Percentiles rank a stretch among this genome's conserved stretches.
phyloP scores from a whole-genome alignment of 768 basidiomycete genomes.

The Chlorophyllum brunneum region DNA sequence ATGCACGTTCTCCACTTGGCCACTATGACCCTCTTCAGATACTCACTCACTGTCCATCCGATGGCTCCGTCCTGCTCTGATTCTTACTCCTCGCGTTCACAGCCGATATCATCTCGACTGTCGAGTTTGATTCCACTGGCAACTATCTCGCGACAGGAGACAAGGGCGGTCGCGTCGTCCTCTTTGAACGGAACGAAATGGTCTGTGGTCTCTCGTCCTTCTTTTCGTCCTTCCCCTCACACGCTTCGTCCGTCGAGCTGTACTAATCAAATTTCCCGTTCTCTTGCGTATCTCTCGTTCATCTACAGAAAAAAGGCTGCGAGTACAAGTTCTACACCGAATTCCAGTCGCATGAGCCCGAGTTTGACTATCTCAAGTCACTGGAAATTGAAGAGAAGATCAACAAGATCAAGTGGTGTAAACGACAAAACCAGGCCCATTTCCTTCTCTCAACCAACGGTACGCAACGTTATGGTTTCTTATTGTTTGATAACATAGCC shows the following conservation, averaged over 20 bases:
- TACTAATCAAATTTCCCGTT: slow-evolving; percentile 4
- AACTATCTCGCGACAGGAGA: slow-evolving; percentile 99
- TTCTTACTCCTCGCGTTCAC: slow-evolving; percentile 21
- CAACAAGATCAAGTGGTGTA: slow-evolving; percentile 99
- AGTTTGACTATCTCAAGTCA: slow-evolving; percentile 99
- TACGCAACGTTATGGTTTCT: slow-evolving; percentile 30
- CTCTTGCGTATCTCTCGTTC: slow-evolving; percentile 16
- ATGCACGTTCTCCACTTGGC: slow-evolving; percentile 19
- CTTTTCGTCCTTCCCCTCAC: slow-evolving; percentile 16
- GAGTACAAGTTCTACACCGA: slow-evolving; percentile 99
- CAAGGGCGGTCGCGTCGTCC: slow-evolving; percentile 97
- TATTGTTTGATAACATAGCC: slow-evolving; percentile 11
- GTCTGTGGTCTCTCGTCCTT: slow-evolving; percentile 38
- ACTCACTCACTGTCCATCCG: neutral
- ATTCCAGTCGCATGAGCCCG: slow-evolving; percentile 99
- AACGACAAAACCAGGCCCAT: slow-evolving; percentile 94
- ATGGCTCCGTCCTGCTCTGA: slow-evolving; percentile 2
- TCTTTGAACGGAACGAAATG: slow-evolving; percentile 98
- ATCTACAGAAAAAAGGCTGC: slow-evolving; percentile 91
- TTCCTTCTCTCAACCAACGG: slow-evolving; percentile 97
- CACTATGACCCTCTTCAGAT: neutral
- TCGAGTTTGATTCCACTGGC: slow-evolving; percentile 99
- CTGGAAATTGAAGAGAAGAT: slow-evolving; percentile 99
- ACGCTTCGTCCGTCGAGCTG: slow-evolving; percentile 12
- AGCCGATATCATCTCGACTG: slow-evolving; percentile 99